A percentile compares a stretch with the other conserved stretches of the same genome.
phyloP scores from a whole-genome alignment of 1,284 basidiomycete species.

The Volvariella volvacea region DNA sequence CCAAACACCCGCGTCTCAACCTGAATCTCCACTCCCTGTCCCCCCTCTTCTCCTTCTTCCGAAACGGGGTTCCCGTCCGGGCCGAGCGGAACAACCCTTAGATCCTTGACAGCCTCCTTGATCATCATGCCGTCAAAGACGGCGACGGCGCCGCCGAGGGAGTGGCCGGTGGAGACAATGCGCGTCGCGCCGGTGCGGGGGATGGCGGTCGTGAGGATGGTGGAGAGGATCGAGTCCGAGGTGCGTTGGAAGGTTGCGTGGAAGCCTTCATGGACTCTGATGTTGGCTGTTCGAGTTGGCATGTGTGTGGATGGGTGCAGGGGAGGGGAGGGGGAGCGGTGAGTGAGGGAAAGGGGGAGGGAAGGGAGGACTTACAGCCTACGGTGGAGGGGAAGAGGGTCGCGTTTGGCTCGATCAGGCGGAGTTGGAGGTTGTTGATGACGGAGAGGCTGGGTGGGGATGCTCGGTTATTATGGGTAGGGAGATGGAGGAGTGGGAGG shows the following conservation, averaged over 20 bases:
- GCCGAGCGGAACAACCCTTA: too few relatives aligned
- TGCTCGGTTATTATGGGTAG: not conserved
- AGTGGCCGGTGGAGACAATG: constrained; percentile 35
- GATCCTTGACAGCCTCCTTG: constrained; percentile 25
- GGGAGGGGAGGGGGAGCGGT: not conserved
- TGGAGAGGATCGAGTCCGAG: constrained; percentile 30
- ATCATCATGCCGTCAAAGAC: constrained; percentile 38
- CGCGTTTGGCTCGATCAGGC: constrained; percentile 26
- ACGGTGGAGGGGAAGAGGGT: constrained; percentile 30
- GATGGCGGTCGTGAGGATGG: constrained; percentile 27
- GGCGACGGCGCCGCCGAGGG: constrained; percentile 37
- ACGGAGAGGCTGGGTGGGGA: constrained; percentile 32
- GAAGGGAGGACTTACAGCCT: constrained; percentile 12
- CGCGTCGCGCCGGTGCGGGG: constrained; percentile 25
- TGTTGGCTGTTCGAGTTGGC: too few relatives aligned
- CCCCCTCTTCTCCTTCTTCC: too few relatives aligned
- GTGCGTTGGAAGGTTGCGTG: constrained; percentile 37
- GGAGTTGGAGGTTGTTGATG: constrained; percentile 34
- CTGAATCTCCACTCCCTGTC: constrained; percentile 23
- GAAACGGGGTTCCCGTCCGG: too few relatives aligned
- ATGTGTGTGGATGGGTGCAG: too few relatives aligned
- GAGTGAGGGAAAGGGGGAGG: not conserved
- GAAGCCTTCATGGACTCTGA: constrained; percentile 39
- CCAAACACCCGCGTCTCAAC: constrained; percentile 36
- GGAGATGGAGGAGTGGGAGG: not conserved